Base-by-base conservation (phyloP, 306 rosid species). In the Rubus parviflorus region DNA sequence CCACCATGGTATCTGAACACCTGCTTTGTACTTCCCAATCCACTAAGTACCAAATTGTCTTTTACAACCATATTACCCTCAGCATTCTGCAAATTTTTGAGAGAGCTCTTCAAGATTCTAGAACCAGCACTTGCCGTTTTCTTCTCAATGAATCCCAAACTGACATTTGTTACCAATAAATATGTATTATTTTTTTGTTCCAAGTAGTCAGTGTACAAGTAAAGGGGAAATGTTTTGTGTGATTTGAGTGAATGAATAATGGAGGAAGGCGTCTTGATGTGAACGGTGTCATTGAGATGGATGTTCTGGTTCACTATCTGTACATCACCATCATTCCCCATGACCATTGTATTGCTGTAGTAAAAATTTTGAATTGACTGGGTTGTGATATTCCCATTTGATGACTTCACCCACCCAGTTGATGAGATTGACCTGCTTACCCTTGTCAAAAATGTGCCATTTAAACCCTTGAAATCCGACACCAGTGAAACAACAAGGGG, bases 341-440 rank as follows among this genome's bases (percentile, higher is more conserved):
- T 72, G 66, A 78, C 77, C 91, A 95, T 85, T 16, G 83, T 77
- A 65, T 88, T 95, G 40, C 68, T 45, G 84, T 85, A 95, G 49
- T 11, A 41, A 40, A 92, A 78, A 30, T 89, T 78, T 65, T 95
- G 99, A 58, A 66, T 52, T 0, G 86, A 85, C 76, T 72, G 73
- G 64, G 94, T 95, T 48, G 95, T 69, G 83, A 92, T 70, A 47
- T 83, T 92, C 51, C 97, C 97, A 53, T 45, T 78, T 45, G 97
- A 92, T 56, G 99, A 92, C 75, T 70, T 88, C 41, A 92, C 84
- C 93, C 93, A 90, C 68, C 99, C 97, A 12, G 53, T 52, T 16
- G 96, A 85, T 45, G 63, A 87, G 77, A 92, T 41, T 4, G 89
- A 88, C 73, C 97, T 81, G 72, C 68, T 87, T 22, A 78, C 87